phyloP scores from a whole-genome alignment of 495 filamentous ascomycete species.

The Cercophora sp. region DNA sequence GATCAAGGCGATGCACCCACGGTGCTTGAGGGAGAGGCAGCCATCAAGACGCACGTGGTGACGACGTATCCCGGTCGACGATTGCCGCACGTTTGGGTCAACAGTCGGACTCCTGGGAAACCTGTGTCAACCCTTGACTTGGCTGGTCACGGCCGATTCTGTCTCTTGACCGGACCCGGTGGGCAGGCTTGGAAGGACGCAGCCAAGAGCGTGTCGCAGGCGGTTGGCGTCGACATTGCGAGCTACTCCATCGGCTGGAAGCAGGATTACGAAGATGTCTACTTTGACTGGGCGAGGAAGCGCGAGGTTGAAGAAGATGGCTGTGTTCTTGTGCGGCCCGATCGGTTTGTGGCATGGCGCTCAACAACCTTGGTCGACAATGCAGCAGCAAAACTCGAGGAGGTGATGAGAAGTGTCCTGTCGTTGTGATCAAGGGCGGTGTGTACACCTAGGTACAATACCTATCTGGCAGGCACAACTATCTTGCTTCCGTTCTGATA shows the following conservation, averaged over 20 bases:
- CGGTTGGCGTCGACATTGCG: slow-evolving; percentile 23
- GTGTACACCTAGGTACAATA: too few relatives aligned
- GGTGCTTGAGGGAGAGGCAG: slow-evolving; percentile 13
- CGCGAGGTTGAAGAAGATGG: slow-evolving; percentile 37
- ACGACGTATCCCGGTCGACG: slow-evolving; percentile 35
- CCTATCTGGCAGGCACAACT: too few relatives aligned
- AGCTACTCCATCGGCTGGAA: slow-evolving; percentile 37
- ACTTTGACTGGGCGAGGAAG: slow-evolving; percentile 33
- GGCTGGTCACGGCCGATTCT: slow-evolving; percentile 32
- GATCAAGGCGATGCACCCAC: slow-evolving; percentile 20
- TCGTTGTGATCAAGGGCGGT: too few relatives aligned
- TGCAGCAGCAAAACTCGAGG: slow-evolving; percentile 19
- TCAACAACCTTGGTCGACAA: slow-evolving; percentile 19
- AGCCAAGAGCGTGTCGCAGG: slow-evolving; percentile 14
- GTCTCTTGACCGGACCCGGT: slow-evolving; percentile 35
- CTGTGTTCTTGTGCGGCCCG: slow-evolving; percentile 40
- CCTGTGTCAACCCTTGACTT: slow-evolving; percentile 36
- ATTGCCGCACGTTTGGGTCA: slow-evolving; percentile 41
- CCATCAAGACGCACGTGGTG: slow-evolving; percentile 17
- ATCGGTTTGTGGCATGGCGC: slow-evolving; percentile 44
- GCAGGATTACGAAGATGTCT: slow-evolving; percentile 37
- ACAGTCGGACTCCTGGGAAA: slow-evolving; percentile 22
- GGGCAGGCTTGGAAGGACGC: slow-evolving; percentile 34
- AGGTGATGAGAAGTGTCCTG: slow-evolving; percentile 24
- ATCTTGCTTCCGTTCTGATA: too few relatives aligned